A percentile compares a stretch with the other conserved stretches of the same genome.
These are phyloP conservation scores for Ascochyta clinopodiicola DNA, from an alignment of 2,329 filamentous ascomycete genomes.

Conservation along the genomic window DNA sequence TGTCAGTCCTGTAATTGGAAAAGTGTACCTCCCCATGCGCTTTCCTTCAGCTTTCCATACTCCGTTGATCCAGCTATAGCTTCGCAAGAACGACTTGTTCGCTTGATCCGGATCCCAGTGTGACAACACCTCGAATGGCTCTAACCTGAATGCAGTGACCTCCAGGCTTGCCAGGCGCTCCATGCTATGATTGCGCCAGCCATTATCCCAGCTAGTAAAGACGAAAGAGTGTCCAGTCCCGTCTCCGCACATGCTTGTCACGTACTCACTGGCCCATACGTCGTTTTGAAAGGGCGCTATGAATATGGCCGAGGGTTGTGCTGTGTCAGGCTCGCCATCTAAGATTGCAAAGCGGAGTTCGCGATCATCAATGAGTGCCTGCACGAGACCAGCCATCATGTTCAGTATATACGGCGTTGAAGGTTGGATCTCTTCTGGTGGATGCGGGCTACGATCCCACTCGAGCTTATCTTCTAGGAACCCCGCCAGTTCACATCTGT, in stretches of 20 bases:
- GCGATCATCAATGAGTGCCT: constrained; percentile 8
- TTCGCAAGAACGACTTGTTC: neutral
- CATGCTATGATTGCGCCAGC: constrained; percentile 3
- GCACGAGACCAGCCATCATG: constrained; percentile 16
- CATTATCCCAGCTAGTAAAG: constrained; percentile 26
- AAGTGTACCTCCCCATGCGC: constrained; percentile 11
- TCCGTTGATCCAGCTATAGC: constrained; percentile 25
- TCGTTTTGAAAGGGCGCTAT: constrained; percentile 3
- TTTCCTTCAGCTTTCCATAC: constrained; percentile 16
- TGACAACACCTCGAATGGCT: neutral
- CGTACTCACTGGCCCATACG: neutral
- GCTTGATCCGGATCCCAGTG: neutral
- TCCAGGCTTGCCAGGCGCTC: constrained; percentile 22
- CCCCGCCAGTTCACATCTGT: neutral
- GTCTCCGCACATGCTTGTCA: neutral
- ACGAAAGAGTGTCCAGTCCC: neutral
- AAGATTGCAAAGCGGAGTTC: constrained; percentile 16
- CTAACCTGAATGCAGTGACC: neutral
- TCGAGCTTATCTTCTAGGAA: constrained; percentile 4
- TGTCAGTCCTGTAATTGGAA: constrained; percentile 8
- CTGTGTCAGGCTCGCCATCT: neutral
- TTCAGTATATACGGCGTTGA: constrained; percentile 14
- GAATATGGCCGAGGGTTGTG: constrained; percentile 18
- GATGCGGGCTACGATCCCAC: neutral
- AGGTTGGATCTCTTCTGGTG: neutral